Evolutionary conservation across 2,329 filamentous ascomycete species (phyloP).

Genomic region (Alternaria dauci): DNA sequence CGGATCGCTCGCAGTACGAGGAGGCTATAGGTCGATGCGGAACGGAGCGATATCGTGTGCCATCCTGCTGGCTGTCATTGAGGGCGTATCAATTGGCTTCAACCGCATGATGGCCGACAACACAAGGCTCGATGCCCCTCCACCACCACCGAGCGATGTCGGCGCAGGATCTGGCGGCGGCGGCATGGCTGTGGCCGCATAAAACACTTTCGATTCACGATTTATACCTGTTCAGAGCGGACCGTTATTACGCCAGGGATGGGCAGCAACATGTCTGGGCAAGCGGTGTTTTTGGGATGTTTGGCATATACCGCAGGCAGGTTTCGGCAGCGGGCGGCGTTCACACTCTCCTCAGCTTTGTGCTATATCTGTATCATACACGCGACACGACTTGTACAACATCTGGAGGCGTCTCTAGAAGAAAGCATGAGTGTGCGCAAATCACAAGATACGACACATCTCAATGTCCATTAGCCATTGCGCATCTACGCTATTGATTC

Average conservation of each 20-base stretch:
- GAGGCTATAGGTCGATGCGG: constrained; percentile 87
- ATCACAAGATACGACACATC: constrained; percentile 12
- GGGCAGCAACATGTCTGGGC: constrained; percentile 23
- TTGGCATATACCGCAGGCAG: constrained; percentile 42
- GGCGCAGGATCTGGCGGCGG: constrained; percentile 29
- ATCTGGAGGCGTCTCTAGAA: constrained; percentile 33
- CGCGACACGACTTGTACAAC: constrained; percentile 41
- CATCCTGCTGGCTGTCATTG: constrained; percentile 91
- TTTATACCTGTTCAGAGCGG: constrained; percentile 23
- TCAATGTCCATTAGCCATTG: neutral
- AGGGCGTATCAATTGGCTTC: constrained; percentile 96
- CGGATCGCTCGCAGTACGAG: constrained; percentile 88
- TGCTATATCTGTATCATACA: constrained; percentile 47
- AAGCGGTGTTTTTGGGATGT: constrained; percentile 32
- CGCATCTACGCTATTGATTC: neutral
- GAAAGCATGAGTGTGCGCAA: constrained; percentile 19
- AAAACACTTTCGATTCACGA: constrained; percentile 21
- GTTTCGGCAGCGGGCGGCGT: constrained; percentile 43
- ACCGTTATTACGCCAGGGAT: constrained; percentile 24
- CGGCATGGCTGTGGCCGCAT: constrained; percentile 37
- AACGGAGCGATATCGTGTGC: constrained; percentile 98
- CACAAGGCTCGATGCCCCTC: constrained; percentile 75
- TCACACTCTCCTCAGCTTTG: constrained; percentile 49
- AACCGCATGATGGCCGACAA: constrained; percentile 92
- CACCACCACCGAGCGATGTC: constrained; percentile 53